Base-by-base conservation (phyloP, 2,329 filamentous ascomycete species). In the Trichoderma endophyticum region DNA sequence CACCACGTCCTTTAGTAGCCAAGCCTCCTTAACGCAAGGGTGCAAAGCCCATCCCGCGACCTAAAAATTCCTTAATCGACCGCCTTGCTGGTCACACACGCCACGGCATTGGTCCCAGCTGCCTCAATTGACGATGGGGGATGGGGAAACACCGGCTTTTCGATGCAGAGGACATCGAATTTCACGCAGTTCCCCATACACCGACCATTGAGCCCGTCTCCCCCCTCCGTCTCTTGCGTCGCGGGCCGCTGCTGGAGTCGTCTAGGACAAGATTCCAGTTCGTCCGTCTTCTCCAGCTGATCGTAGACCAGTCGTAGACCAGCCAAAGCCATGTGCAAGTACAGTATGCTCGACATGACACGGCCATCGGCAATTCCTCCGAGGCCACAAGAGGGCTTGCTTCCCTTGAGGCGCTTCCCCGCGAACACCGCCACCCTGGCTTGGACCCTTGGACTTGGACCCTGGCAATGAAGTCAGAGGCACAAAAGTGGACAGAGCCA, bases 11-110 rank as follows among this genome's bases (percentile, higher is more conserved):
- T 32, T 64, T 63, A 56, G 60, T n/a, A 57, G 71, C 64, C 71
- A 71, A 71, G 56, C 60, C 70, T 66, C 57, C 63, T 34, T 57
- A 56, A 71, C 67, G 67, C 70, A 54, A 70, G 71, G 71, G 66
- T 64, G 28, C 8, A 36, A 72, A 70, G 71, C 71, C 67, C 71
- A 56, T 72, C 67, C 71, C 71, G 71, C 65, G 71, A 70, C 65
- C 65, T 64, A 70, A 70, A 62, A 70, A 59, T 72, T 64, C 48
- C 43, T 61, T 51, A 72, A 72, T 72, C 56, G 39, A 68, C 65
- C 26, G 66, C 71, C 61, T 57, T 57, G 59, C 56, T 54, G 54
- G 65, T 34, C 59, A 48, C 48, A 66, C 56, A 56, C 59, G 54
- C 61, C 63, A 61, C 61, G 57, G 59, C 64, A 72, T 70, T 72